phyloP scores from a whole-genome alignment of 129 eudicot species.

The Escallonia herrerae region DNA sequence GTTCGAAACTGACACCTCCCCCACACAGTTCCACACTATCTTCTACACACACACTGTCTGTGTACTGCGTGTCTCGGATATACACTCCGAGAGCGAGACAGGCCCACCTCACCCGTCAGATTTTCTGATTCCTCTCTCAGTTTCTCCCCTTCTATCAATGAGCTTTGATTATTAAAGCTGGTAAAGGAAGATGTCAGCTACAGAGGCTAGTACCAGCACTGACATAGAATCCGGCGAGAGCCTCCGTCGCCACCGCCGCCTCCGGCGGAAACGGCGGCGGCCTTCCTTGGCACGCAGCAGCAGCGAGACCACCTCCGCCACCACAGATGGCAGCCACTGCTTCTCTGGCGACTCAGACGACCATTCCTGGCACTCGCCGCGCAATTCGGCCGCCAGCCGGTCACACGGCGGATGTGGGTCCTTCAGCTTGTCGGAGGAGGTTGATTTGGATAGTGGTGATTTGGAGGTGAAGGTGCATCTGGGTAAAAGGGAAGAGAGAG shows the following conservation, averaged over 20 bases:
- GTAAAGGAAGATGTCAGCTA: conserved; percentile 2
- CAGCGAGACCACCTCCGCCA: conserved; percentile 19
- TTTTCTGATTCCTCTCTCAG: not conserved
- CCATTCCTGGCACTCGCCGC: conserved; percentile 22
- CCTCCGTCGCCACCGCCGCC: conserved; percentile 33
- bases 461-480: conserved; percentile 50
- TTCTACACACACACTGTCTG: no score
- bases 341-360: conserved; percentile 35
- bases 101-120: not conserved
- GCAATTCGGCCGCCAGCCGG: conserved; percentile 22
- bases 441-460: conserved; percentile 64
- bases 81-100: no score
- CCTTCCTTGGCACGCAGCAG: conserved; percentile 25
- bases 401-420: conserved; percentile 17
- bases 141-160: not conserved
- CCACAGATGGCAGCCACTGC: conserved; percentile 41
- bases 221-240: conserved; percentile 5
- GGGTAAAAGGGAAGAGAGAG: conserved; percentile 17
- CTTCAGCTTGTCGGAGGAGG: conserved; percentile 14
- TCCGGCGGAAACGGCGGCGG: conserved; percentile 16
- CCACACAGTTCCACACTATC: not conserved
- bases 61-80: no score
- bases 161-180: conserved; percentile 12
- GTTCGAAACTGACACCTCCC: not conserved
- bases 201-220: not conserved